phyloP scores from a whole-genome alignment of 345 rosid species.

The Eucalyptus urophylla region DNA sequence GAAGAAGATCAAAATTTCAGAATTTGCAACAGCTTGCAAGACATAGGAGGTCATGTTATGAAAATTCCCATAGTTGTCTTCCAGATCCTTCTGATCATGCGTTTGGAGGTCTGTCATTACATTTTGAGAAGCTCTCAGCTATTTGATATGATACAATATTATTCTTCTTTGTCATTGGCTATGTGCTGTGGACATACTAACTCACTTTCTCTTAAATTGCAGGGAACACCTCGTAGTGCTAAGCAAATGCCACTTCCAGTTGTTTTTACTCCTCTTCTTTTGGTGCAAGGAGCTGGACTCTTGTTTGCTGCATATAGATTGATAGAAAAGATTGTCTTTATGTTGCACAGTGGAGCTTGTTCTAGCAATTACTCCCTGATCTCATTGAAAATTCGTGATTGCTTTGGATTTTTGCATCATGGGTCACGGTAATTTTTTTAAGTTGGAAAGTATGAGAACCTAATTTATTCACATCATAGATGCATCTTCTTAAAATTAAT shows the following conservation, averaged over 20 bases:
- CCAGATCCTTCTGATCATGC: constrained; percentile 84
- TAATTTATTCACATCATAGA: not conserved
- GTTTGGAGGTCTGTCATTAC: constrained; percentile 48
- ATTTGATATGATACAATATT: not conserved
- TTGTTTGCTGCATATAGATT: constrained; percentile 48
- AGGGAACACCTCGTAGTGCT: constrained; percentile 84
- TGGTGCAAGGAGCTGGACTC: constrained; percentile 84
- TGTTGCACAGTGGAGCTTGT: constrained; percentile 22
- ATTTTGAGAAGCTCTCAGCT: not conserved
- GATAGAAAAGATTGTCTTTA: constrained; percentile 45
- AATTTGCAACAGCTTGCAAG: constrained; percentile 61
- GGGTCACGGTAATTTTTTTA: constrained; percentile 55
- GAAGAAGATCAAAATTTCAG: constrained; percentile 44
- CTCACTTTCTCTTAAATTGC: not conserved
- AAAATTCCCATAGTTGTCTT: constrained; percentile 63
- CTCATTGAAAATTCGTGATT: constrained; percentile 47
- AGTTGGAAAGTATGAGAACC: not conserved
- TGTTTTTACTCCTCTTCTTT: constrained; percentile 58
- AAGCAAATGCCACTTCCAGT: constrained; percentile 32
- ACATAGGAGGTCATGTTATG: constrained; percentile 88
- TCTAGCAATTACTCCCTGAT: constrained; percentile 29
- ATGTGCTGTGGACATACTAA: not conserved
- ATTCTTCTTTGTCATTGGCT: not conserved
- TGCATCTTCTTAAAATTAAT: not conserved
- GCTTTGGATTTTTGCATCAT: constrained; percentile 58